Conservation (phyloP, 495 filamentous ascomycete genomes). For the Penicillium egyptiacum region DNA sequence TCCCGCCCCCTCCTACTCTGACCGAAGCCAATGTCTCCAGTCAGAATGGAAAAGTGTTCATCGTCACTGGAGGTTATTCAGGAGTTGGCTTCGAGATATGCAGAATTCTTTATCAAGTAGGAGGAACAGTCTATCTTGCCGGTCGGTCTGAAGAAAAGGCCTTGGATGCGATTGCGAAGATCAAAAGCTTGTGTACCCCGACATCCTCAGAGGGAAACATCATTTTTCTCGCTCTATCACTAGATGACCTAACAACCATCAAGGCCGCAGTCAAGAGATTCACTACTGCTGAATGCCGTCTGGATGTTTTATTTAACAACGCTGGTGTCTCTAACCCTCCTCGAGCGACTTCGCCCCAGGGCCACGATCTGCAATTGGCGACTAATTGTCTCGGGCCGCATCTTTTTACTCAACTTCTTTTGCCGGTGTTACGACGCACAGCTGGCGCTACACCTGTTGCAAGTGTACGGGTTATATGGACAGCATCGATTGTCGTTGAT, state of each 20-base stretch:
- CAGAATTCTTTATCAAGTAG: constrained; percentile 40
- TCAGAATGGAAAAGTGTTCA: constrained; percentile 39
- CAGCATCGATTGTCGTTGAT: constrained; percentile 11
- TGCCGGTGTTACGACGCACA: constrained; percentile 17
- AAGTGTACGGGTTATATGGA: constrained; percentile 18
- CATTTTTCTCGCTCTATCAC: constrained; percentile 44
- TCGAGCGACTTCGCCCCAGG: constrained; percentile 31
- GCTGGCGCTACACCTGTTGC: neutral
- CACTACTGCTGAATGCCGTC: constrained; percentile 35
- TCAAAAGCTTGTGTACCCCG: constrained; percentile 19
- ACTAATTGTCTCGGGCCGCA: constrained; percentile 41
- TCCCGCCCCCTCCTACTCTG: constrained; percentile 31
- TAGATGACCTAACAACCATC: constrained; percentile 52
- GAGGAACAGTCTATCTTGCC: constrained; percentile 46
- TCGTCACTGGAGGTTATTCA: constrained; percentile 42
- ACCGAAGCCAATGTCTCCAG: constrained; percentile 33
- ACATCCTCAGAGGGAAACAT: constrained; percentile 30
- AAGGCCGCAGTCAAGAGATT: constrained; percentile 46
- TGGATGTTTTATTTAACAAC: constrained; percentile 59
- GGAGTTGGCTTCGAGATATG: constrained; percentile 47
- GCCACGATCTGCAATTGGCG: constrained; percentile 40
- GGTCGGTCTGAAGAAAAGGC: constrained; percentile 42
- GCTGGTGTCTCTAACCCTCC: constrained; percentile 47
- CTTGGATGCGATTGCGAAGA: constrained; percentile 33
- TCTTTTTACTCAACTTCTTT: constrained; percentile 35